Base-by-base conservation (phyloP, 371 early-diverging fungal genomes). In the Chytridiales sp. region DNA sequence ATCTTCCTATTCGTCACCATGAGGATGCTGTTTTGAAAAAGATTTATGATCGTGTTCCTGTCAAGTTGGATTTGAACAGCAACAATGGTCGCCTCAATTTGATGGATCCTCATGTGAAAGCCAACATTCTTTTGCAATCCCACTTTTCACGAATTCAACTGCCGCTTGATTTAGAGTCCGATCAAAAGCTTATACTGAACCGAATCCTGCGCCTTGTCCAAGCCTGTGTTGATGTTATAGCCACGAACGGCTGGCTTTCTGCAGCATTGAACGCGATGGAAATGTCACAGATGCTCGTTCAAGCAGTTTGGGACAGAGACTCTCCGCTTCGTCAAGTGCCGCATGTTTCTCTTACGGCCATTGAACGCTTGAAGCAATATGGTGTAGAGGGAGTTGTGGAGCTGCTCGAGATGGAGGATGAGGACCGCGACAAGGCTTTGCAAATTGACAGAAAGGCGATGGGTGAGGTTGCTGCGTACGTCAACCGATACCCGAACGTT, bases 281-380 rank as follows among this genome's bases (percentile, higher is more conserved):
- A 68, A 64, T 97, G 69, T 86, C 90, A 24, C 98, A 98, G 75
- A 96, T 96, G 97, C 74, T 77, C 47, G 94, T 96, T 9, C 97
- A 97, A 79, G 95, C 97, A n/a, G 79, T 93, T 62, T 96, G 97
- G 97, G 90, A 94, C 69, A 81, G 84, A 17, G 94, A 94, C 62
- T 90, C 94, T 35, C 88, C 90, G 31, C 77, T 97, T 59, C 86
- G 88, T 51, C 98, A 98, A 75, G 69, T 98, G 11, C 98, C 98
- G 38, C 88, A 88, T 72, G 79, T 98, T 69, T 83, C 80, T 3
- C 55, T 55, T 29, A 85, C 84, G 0, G 67, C 85, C 17, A 85
- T 95, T 70, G 80, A 83, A 51, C 75, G 82, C 4, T 87, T 88
- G 64, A 81, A 86, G 60, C 43, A 43, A 29, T 61, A 73, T 27